These are phyloP conservation scores for Malus sieversii DNA, from an alignment of 306 rosid species.

Conservation along the genomic window DNA sequence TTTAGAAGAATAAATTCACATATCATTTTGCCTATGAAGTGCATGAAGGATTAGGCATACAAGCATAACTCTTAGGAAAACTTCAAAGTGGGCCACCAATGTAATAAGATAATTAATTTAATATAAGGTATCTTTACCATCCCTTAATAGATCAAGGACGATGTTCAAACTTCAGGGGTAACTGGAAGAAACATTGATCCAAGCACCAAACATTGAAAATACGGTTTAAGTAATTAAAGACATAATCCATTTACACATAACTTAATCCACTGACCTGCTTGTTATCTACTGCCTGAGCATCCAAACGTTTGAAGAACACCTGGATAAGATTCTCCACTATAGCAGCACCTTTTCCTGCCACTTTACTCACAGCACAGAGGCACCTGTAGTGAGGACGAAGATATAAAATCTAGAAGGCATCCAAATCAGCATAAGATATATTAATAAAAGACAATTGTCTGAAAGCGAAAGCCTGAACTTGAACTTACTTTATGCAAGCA, in stretches of 20 bases:
- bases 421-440: not conserved
- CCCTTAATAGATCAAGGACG: not conserved
- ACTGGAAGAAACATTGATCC: not conserved
- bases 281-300: conserved; percentile 58
- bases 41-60: not conserved
- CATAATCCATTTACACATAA: not conserved
- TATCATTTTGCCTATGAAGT: not conserved
- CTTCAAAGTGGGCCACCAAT: not conserved
- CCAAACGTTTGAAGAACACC: conserved; percentile 73
- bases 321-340: conserved; percentile 80
- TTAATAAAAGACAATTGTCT: not conserved
- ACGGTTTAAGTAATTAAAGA: not conserved
- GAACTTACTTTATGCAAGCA: conserved; percentile 87
- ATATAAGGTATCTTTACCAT: not conserved
- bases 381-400: conserved; percentile 48
- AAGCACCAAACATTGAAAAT: not conserved
- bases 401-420: not conserved
- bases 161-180: not conserved
- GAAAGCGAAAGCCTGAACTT: conserved; percentile 10
- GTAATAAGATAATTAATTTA: not conserved
- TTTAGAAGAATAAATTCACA: not conserved
- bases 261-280: conserved; percentile 58
- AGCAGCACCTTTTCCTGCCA: conserved; percentile 70
- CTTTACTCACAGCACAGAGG: conserved; percentile 77
- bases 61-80: not conserved